Evolutionary conservation across 176 grass and related monocot genomes (phyloP), one percentile per base, ranked within the genome.

Genomic region (Oryza glumipatula): DNA sequence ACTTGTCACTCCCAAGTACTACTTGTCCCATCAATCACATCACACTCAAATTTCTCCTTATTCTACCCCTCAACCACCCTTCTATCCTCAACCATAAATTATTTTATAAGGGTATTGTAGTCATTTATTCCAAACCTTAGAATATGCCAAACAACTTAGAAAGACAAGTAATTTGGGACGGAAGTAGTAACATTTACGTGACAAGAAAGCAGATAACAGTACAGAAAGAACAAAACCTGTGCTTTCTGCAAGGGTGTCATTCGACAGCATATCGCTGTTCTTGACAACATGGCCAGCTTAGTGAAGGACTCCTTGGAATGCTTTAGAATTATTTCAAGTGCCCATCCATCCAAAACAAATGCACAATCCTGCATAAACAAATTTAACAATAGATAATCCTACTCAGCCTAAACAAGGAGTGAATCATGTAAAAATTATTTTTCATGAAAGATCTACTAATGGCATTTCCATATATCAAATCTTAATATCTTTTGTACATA

Each of bases 191-290:
- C 33, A 85, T 22, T 48, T 21, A 77, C 12, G 24, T 71, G 65
- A 43, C 51, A 77, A 85, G 8, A 92, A 66, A 88, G 9, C 23
- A 48, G 2, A 26, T 43, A 3, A 79, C 24, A 77, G 78, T 65
- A 38, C 4, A 56, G 39, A 4, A 64, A 69, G 88, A 77, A 23
- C 26, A 16, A 60, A 76, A 98, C 95, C 93, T 98, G 93, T 51
- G 95, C 91, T 88, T 98, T 98, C 68, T 98, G 95, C 39, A 94
- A 90, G 80, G 95, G 93, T 75, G 91, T 92, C 95, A 98, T 84
- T 35, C 91, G 85, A 65, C 91, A 95, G 51, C 95, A 98, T 73
- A 98, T 95, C 73, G 95, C 95, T 84, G 91, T 95, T 81, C 88
- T 92, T 77, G 95, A 93, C 28, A 98, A 83, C 86, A 88, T 80